Percentiles rank a stretch among this genome's conserved stretches.
Evolutionary conservation across 345 rosid genomes (phyloP).

Genomic region (Lagerstroemia speciosa): DNA sequence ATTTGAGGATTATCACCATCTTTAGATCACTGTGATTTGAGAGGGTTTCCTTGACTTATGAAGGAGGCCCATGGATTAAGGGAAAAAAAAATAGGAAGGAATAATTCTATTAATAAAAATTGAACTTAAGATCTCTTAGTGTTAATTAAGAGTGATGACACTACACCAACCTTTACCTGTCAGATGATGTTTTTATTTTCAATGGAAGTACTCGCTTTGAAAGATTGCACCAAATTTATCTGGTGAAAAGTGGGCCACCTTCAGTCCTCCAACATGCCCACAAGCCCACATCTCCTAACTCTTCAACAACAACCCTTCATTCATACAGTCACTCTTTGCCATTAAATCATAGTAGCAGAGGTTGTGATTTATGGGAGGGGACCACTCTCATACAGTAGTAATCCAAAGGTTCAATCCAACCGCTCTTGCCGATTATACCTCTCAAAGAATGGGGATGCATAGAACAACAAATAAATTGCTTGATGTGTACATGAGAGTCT

Average conservation of each 20-base stretch:
- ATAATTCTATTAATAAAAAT: too few species aligned
- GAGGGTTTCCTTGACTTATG: too few species aligned
- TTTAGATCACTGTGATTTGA: too few species aligned
- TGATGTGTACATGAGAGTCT: constrained; percentile 1
- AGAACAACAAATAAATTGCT: not conserved
- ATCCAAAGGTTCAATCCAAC: constrained; percentile 24
- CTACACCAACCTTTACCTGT: not conserved
- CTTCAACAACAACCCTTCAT: constrained; percentile 17
- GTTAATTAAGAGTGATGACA: too few species aligned
- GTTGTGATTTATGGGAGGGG: constrained; percentile 28
- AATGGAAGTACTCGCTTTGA: constrained; percentile 33
- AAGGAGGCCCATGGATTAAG: too few species aligned
- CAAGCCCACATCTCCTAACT: constrained; percentile 9
- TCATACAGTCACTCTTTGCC: constrained; percentile 32
- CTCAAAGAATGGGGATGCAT: not conserved
- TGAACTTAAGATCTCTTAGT: too few species aligned
- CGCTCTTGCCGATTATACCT: constrained; percentile 9
- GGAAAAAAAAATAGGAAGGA: too few species aligned
- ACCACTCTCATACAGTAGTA: constrained; percentile 14
- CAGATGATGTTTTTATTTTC: constrained; percentile 9
- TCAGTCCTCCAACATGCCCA: constrained; percentile 14
- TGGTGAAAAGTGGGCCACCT: constrained; percentile 16
- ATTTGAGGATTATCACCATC: too few species aligned
- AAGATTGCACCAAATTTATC: constrained; percentile 21
- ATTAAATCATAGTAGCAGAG: constrained; percentile 30